phyloP scores from a whole-genome alignment of 306 rosid genomes.

The Casuarina glauca region DNA sequence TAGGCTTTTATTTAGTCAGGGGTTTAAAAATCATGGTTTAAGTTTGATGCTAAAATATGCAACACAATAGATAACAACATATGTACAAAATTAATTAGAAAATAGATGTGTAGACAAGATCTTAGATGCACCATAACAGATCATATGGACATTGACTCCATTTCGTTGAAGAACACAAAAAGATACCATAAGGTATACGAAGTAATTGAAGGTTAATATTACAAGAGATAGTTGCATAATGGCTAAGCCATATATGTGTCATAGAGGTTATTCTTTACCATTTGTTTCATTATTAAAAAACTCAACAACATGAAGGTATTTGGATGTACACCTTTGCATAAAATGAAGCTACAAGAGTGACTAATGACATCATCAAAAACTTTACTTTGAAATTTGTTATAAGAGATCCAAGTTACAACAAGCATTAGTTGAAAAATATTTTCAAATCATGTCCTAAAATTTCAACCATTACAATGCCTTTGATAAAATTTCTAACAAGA shows the following conservation, averaged over 20 bases:
- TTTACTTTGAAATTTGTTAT: neutral
- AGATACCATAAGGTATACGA: slow-evolving; percentile 44
- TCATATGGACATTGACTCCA: slow-evolving; percentile 96
- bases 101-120: slow-evolving; percentile 39
- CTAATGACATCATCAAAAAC: neutral
- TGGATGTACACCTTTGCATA: neutral
- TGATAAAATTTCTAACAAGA: neutral
- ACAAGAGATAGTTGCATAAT: slow-evolving; percentile 12
- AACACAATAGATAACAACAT: too few species aligned
- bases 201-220: slow-evolving; percentile 16
- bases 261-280: neutral
- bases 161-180: slow-evolving; percentile 75
- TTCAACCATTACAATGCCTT: slow-evolving; percentile 8
- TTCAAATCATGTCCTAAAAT: slow-evolving; percentile 4
- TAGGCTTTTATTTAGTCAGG: too few species aligned
- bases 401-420: slow-evolving; percentile 3
- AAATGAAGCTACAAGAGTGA: neutral
- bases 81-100: neutral
- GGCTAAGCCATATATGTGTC: slow-evolving; percentile 1
- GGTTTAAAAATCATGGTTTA: too few species aligned
- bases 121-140: slow-evolving; percentile 98
- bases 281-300: neutral
- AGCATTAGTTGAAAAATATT: slow-evolving; percentile 3
- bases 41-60: too few species aligned
- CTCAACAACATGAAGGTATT: neutral